Conservation (phyloP, 208 protist species). For the Naegleria gruberi region DNA sequence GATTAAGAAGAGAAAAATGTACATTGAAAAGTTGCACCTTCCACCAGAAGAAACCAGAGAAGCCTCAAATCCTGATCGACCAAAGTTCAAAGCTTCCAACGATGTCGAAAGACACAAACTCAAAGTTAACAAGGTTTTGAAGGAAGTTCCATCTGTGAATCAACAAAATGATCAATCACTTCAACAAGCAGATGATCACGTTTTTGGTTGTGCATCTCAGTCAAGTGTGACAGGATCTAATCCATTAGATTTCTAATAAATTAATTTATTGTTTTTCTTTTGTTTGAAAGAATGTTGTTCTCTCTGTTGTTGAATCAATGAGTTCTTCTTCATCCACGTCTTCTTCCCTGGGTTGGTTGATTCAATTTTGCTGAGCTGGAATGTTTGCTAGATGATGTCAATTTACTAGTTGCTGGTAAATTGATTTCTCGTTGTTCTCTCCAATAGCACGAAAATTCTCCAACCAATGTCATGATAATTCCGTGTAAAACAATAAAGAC, state of each 20-base stretch:
- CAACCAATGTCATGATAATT: neutral
- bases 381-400: neutral
- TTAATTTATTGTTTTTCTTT: too few relatives aligned
- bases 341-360: too few relatives aligned
- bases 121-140: neutral
- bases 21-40: conserved; percentile 12
- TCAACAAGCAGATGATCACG: neutral
- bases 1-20: conserved; percentile 8
- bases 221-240: neutral
- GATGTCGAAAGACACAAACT: neutral
- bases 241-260: neutral
- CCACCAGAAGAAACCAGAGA: conserved; percentile 12
- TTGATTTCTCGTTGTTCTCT: neutral
- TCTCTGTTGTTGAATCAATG: too few relatives aligned
- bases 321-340: too few relatives aligned
- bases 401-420: neutral
- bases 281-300: too few relatives aligned
- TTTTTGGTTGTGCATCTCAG: neutral
- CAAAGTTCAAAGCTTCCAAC: conserved; percentile 1
- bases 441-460: conserved; percentile 3
- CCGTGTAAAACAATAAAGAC: neutral
- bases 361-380: too few relatives aligned
- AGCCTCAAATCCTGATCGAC: neutral
- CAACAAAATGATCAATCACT: neutral
- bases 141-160: neutral